Percentiles rank a stretch among this genome's conserved stretches.
Evolutionary conservation across 495 filamentous ascomycete species (phyloP).

Genomic region (Choiromyces venosus): DNA sequence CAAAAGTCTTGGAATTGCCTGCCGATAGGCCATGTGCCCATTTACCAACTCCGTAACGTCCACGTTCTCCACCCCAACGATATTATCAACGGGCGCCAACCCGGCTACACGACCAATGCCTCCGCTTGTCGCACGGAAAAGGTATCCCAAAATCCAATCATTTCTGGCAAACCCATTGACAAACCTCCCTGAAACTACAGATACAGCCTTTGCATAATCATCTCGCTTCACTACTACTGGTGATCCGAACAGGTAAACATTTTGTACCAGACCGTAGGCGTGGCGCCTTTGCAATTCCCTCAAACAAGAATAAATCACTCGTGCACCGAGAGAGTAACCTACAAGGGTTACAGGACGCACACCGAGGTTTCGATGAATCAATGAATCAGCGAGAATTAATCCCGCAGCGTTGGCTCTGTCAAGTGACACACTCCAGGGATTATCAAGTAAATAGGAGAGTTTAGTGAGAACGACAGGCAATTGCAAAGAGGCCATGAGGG

Average conservation of each 20-base stretch:
- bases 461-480: conserved; percentile 89
- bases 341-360: conserved; percentile 90
- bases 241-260: conserved; percentile 90
- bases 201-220: conserved; percentile 74
- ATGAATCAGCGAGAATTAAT: conserved; percentile 88
- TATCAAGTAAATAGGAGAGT: conserved; percentile 93
- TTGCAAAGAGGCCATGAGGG: conserved; percentile 89
- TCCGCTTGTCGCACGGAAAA: conserved; percentile 90
- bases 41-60: conserved; percentile 80
- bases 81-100: conserved; percentile 69
- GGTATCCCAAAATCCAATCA: conserved; percentile 97
- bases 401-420: conserved; percentile 82
- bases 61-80: conserved; percentile 81
- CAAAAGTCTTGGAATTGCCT: conserved; percentile 81
- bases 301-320: conserved; percentile 89
- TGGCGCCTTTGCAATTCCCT: conserved; percentile 78
- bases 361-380: conserved; percentile 87
- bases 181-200: conserved; percentile 81
- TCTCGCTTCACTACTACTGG: conserved; percentile 88
- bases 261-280: conserved; percentile 89
- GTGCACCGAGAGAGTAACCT: conserved; percentile 86
- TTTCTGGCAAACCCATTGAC: conserved; percentile 91
- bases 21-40: conserved; percentile 95
- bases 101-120: conserved; percentile 88
- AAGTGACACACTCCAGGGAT: conserved; percentile 93